Percentiles rank a stretch among this genome's conserved stretches.
phyloP scores from a whole-genome alignment of 2,329 filamentous ascomycete genomes.

The Verticillium nonalfalfae region DNA sequence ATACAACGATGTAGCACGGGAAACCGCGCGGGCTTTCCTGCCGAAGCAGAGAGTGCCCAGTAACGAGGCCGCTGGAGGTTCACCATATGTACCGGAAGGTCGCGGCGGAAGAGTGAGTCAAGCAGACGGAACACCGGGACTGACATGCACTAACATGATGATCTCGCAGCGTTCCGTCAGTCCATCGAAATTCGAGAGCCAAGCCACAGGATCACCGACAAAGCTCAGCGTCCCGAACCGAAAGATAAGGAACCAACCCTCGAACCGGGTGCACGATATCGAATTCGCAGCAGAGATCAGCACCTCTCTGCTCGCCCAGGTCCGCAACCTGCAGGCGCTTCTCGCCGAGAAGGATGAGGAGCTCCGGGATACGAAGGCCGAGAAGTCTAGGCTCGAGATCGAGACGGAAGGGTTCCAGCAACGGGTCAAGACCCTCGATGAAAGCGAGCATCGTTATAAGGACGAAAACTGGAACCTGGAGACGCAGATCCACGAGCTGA shows the following conservation, averaged over 20 bases:
- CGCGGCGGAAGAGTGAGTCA: slow-evolving; percentile 45
- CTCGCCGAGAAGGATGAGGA: slow-evolving; percentile 85
- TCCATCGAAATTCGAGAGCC: slow-evolving; percentile 74
- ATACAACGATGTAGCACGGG: slow-evolving; percentile 87
- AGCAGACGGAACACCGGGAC: neutral
- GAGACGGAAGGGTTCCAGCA: slow-evolving; percentile 76
- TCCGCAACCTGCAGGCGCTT: slow-evolving; percentile 80
- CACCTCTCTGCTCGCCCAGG: slow-evolving; percentile 87
- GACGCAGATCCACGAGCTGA: slow-evolving; percentile 80
- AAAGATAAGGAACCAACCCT: slow-evolving; percentile 83
- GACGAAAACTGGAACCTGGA: slow-evolving; percentile 99
- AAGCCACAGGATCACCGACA: slow-evolving; percentile 78
- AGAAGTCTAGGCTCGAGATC: slow-evolving; percentile 74
- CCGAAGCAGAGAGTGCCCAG: slow-evolving; percentile 77
- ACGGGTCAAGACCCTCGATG: slow-evolving; percentile 75
- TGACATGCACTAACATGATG: neutral
- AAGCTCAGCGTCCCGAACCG: slow-evolving; percentile 84
- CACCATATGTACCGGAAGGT: slow-evolving; percentile 46
- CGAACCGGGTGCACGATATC: slow-evolving; percentile 87
- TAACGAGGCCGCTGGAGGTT: slow-evolving; percentile 49
- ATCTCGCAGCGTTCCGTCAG: slow-evolving; percentile 56
- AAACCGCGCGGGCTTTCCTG: slow-evolving; percentile 83
- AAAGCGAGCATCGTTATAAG: slow-evolving; percentile 93
- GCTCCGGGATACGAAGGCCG: slow-evolving; percentile 65
- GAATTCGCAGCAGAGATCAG: slow-evolving; percentile 98